Evolutionary conservation across 1,139 yeast species (phyloP).

Genomic region (Lodderomyces oxycetoniae): DNA sequence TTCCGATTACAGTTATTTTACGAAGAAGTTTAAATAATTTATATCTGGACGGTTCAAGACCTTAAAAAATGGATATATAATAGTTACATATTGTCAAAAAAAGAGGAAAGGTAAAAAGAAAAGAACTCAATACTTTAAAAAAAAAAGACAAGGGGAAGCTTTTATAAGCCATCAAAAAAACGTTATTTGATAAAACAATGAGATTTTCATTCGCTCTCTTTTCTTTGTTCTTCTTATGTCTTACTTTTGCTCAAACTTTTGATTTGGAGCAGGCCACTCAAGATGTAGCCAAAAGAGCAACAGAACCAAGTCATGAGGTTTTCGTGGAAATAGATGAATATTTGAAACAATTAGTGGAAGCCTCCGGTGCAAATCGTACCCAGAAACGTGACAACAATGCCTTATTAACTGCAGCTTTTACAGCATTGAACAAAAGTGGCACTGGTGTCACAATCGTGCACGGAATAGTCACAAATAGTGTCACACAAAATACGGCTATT

Average conservation of each 20-base stretch:
- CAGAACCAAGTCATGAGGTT: slow-evolving; percentile 4
- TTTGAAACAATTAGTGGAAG: slow-evolving; percentile 10
- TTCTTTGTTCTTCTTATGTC: slow-evolving; percentile 12
- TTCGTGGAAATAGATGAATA: slow-evolving; percentile 10
- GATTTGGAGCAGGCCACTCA: slow-evolving; percentile 4
- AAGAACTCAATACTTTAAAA: too few relatives aligned
- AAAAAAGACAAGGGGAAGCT: too few relatives aligned
- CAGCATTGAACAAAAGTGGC: slow-evolving; percentile 25
- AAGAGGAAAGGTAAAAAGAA: too few relatives aligned
- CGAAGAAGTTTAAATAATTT: too few relatives aligned
- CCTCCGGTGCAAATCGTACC: slow-evolving; percentile 2
- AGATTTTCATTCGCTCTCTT: slow-evolving; percentile 11
- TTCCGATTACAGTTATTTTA: too few relatives aligned
- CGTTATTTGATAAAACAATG: slow-evolving; percentile 11
- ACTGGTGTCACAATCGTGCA: slow-evolving; percentile 23
- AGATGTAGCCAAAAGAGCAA: slow-evolving; percentile 3
- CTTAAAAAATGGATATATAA: too few relatives aligned
- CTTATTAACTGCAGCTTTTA: slow-evolving; percentile 25
- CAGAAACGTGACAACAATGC: slow-evolving; percentile 11
- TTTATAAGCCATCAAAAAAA: too few relatives aligned
- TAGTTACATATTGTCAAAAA: too few relatives aligned
- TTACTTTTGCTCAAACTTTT: slow-evolving; percentile 10
- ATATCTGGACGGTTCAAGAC: too few relatives aligned
- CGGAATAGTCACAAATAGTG: slow-evolving; percentile 19
- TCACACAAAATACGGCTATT: slow-evolving; percentile 22